These are phyloP conservation scores for Penicillium herquei DNA, from an alignment of 495 filamentous ascomycete genomes.

Conservation along the genomic window DNA sequence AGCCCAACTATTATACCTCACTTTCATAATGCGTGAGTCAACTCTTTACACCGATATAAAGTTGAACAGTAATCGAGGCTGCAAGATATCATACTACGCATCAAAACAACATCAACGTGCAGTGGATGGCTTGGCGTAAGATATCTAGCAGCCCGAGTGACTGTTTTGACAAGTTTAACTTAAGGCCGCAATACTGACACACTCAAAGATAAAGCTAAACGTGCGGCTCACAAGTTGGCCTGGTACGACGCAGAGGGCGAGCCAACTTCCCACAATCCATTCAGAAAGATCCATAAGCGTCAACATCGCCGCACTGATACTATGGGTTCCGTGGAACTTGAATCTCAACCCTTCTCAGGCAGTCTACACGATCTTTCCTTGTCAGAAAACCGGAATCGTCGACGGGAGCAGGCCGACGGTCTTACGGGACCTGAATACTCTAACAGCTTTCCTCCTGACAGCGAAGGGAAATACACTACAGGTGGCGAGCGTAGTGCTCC, in stretches of 20 bases:
- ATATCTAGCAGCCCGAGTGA: too few relatives aligned
- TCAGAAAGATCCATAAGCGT: slow-evolving; percentile 40
- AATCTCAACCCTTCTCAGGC: slow-evolving; percentile 15
- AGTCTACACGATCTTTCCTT: slow-evolving; percentile 29
- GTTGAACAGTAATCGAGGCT: too few relatives aligned
- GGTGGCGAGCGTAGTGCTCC: slow-evolving; percentile 5
- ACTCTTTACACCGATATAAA: neutral
- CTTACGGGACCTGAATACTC: slow-evolving; percentile 27
- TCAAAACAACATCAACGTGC: neutral
- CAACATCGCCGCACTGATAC: slow-evolving; percentile 30
- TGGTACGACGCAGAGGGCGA: slow-evolving; percentile 49
- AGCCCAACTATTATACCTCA: neutral
- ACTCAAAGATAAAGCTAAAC: slow-evolving; percentile 4
- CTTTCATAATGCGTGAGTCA: slow-evolving; percentile 7
- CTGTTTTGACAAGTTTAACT: too few relatives aligned
- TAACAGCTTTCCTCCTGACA: slow-evolving; percentile 29
- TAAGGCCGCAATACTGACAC: too few relatives aligned
- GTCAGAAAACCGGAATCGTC: slow-evolving; percentile 19
- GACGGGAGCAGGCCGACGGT: slow-evolving; percentile 22
- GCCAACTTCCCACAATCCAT: slow-evolving; percentile 47
- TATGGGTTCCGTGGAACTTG: too few relatives aligned
- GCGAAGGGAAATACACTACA: slow-evolving; percentile 14
- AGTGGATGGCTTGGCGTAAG: too few relatives aligned
- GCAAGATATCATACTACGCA: neutral
- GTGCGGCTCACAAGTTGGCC: slow-evolving; percentile 42